Conservation (phyloP, 139 green algal species). For the Penium margaritaceum region DNA sequence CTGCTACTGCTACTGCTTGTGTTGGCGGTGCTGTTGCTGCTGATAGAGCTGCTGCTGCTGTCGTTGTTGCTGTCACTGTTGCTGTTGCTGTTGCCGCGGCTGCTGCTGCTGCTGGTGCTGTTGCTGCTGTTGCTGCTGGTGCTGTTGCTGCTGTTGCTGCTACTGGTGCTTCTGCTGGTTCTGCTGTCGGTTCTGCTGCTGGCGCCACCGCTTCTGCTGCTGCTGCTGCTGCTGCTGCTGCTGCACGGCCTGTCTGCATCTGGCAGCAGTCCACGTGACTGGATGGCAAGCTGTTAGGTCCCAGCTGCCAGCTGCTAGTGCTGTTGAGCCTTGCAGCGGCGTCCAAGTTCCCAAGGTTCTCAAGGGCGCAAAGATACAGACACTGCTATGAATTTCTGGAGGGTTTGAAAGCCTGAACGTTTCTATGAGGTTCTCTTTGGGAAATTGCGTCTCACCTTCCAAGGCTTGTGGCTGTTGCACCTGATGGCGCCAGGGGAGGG, state of each 20-base stretch:
- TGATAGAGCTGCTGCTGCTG: not conserved
- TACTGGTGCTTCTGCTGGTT: not conserved
- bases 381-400: too few species aligned
- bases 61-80: not conserved
- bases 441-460: too few species aligned
- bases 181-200: not conserved
- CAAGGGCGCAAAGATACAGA: too few species aligned
- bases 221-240: not conserved
- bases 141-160: not conserved
- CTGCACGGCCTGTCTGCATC: not conserved
- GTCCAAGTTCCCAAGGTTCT: too few species aligned
- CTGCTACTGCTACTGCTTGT: not conserved
- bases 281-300: too few species aligned
- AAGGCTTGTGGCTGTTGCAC: too few species aligned
- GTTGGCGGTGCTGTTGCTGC: not conserved
- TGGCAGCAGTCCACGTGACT: too few species aligned
- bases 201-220: not conserved
- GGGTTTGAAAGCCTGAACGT: too few species aligned
- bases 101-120: constrained; percentile 1
- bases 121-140: not conserved
- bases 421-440: too few species aligned
- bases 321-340: too few species aligned
- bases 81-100: not conserved
- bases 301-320: too few species aligned
- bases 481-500: too few species aligned